phyloP scores from a whole-genome alignment of 768 basidiomycete genomes.

The Tulasnella sp. region DNA sequence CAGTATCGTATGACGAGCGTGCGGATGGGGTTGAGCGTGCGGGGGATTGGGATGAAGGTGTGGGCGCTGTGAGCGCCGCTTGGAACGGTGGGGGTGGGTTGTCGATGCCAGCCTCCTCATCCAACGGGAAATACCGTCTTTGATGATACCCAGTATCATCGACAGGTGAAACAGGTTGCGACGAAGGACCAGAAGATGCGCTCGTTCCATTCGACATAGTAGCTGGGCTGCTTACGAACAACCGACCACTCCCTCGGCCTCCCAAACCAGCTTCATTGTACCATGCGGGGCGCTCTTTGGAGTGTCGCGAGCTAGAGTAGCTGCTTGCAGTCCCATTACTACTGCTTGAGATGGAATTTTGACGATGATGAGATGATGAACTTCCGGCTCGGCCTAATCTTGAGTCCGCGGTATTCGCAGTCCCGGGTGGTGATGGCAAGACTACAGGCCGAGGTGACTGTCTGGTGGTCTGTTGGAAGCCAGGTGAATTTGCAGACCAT shows the following conservation, averaged over 20 bases:
- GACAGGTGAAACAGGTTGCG: slow-evolving; percentile 12
- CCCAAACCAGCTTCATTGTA: slow-evolving; percentile 15
- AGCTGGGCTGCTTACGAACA: not conserved
- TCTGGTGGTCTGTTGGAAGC: not conserved
- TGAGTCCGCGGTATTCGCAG: not conserved
- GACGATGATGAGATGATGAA: slow-evolving; percentile 5
- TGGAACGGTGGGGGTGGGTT: slow-evolving; percentile 12
- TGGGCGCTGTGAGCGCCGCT: not conserved
- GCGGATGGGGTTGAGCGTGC: not conserved
- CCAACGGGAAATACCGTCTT: not conserved
- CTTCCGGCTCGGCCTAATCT: not conserved
- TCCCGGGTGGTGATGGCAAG: not conserved
- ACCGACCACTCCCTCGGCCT: not conserved
- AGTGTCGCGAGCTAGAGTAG: not conserved
- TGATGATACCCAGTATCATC: not conserved
- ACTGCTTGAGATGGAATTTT: not conserved
- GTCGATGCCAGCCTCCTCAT: slow-evolving; percentile 18
- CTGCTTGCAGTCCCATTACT: not conserved
- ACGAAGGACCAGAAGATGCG: not conserved
- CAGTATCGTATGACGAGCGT: not conserved
- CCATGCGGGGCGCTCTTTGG: slow-evolving; percentile 5
- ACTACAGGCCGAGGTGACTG: not conserved
- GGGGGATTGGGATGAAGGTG: not conserved
- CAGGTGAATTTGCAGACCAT: not conserved
- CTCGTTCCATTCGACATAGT: not conserved